A percentile compares a stretch with the other conserved stretches of the same genome.
Evolutionary conservation across 345 rosid species (phyloP).

Genomic region (Arabidopsis suecica): DNA sequence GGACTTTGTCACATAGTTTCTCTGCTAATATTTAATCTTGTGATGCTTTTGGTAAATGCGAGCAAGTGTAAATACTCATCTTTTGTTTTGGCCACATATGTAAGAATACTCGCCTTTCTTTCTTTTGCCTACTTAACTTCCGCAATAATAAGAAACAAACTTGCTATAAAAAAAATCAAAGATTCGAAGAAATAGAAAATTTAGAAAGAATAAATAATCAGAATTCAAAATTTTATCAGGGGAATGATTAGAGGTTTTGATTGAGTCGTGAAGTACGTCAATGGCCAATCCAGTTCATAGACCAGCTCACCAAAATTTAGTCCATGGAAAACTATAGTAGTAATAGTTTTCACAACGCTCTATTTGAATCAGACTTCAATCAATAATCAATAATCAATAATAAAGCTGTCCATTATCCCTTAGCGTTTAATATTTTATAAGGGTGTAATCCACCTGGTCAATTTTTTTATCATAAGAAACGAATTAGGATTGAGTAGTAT

Average conservation of each 20-base stretch:
- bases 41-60: too few species aligned
- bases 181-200: background rate
- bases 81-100: background rate
- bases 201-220: background rate
- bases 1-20: background rate
- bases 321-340: slow-evolving; percentile 14
- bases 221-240: background rate
- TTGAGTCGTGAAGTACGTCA: slow-evolving; percentile 39
- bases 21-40: background rate
- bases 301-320: slow-evolving; percentile 41
- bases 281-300: slow-evolving; percentile 42
- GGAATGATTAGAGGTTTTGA: slow-evolving; percentile 31
- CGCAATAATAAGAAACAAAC: background rate
- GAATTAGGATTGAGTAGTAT: slow-evolving; percentile 8
- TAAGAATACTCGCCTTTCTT: background rate
- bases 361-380: background rate
- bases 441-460: background rate
- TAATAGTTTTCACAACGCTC: slow-evolving; percentile 7
- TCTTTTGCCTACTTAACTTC: background rate
- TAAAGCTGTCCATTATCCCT: slow-evolving; percentile 2
- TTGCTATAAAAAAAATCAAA: background rate
- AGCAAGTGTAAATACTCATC: background rate
- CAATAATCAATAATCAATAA: background rate
- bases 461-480: background rate
- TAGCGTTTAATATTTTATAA: background rate